Evolutionary conservation across 2,329 filamentous ascomycete genomes (phyloP).

Genomic region (Ceratocystis eucalypticola): DNA sequence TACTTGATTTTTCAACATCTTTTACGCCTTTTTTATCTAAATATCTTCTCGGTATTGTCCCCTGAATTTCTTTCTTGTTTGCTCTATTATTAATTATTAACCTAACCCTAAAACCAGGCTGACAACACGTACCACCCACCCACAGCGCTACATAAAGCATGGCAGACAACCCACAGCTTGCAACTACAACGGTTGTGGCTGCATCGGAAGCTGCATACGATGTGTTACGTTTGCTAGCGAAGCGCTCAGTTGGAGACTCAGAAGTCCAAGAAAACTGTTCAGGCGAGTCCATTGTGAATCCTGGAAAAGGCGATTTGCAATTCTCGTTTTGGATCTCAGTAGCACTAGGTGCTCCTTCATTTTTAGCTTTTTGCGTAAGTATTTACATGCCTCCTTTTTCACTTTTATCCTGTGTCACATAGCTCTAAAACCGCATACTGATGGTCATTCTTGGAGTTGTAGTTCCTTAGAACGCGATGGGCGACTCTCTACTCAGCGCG

Average conservation of each 20-base stretch:
- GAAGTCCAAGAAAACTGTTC: constrained; percentile 19
- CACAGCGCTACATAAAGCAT: background rate
- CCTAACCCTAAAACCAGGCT: background rate
- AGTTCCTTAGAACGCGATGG: constrained; percentile 86
- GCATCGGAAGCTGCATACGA: constrained; percentile 16
- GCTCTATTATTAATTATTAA: background rate
- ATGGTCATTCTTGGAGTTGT: constrained; percentile 14
- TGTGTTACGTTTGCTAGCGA: constrained; percentile 10
- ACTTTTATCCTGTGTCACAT: background rate
- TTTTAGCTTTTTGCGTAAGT: constrained; percentile 62
- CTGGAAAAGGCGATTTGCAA: constrained; percentile 20
- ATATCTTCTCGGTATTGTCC: background rate
- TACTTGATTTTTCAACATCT: background rate
- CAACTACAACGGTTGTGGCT: constrained; percentile 9
- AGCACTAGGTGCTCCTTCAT: constrained; percentile 54
- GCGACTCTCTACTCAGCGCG: constrained; percentile 78
- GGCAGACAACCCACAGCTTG: constrained; percentile 3
- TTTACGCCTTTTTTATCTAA: background rate
- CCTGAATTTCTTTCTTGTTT: background rate
- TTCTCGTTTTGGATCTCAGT: constrained; percentile 41
- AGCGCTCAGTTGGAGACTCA: background rate
- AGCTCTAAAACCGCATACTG: constrained; percentile 2
- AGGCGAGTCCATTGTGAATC: constrained; percentile 19
- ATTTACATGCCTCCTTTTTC: background rate
- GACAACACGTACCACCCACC: background rate